These are phyloP conservation scores for Monosporascus sp. DNA, from an alignment of 2,329 filamentous ascomycete species.

Conservation along the genomic window DNA sequence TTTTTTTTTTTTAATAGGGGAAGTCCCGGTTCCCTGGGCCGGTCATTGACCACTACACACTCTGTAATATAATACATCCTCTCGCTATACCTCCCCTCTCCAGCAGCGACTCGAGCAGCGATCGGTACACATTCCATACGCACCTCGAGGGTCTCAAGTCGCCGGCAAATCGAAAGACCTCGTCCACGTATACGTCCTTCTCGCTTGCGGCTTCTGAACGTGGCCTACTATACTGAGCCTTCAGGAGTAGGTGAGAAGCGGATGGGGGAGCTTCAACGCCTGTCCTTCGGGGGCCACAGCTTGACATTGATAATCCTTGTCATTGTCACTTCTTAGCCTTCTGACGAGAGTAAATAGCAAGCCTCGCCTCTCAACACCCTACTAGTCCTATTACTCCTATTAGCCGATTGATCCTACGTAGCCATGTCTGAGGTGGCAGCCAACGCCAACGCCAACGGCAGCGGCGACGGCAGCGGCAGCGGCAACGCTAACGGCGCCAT, in stretches of 20 bases:
- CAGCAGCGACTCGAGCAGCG: too few species aligned
- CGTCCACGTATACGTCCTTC: too few species aligned
- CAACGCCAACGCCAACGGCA: not conserved
- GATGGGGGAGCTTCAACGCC: not conserved
- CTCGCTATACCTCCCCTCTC: too few species aligned
- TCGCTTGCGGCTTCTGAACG: too few species aligned
- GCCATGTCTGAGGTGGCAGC: not conserved
- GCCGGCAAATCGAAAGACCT: too few species aligned
- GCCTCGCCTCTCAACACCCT: not conserved
- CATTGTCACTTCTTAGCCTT: not conserved
- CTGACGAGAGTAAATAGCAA: not conserved
- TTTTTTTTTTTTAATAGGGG: too few species aligned
- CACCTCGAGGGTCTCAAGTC: too few species aligned
- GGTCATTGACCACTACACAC: too few species aligned
- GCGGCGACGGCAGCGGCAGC: not conserved
- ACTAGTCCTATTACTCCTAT: not conserved
- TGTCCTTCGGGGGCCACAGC: not conserved
- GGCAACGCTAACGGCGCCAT: slow-evolving; percentile 10
- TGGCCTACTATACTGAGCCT: not conserved
- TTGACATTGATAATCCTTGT: not conserved
- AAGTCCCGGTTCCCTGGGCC: too few species aligned
- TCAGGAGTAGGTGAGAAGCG: not conserved
- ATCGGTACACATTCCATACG: too few species aligned
- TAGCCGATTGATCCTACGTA: not conserved
- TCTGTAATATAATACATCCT: too few species aligned